Evolutionary conservation across 2,329 filamentous ascomycete species (phyloP).

Genomic region (Microascus cirrosus): DNA sequence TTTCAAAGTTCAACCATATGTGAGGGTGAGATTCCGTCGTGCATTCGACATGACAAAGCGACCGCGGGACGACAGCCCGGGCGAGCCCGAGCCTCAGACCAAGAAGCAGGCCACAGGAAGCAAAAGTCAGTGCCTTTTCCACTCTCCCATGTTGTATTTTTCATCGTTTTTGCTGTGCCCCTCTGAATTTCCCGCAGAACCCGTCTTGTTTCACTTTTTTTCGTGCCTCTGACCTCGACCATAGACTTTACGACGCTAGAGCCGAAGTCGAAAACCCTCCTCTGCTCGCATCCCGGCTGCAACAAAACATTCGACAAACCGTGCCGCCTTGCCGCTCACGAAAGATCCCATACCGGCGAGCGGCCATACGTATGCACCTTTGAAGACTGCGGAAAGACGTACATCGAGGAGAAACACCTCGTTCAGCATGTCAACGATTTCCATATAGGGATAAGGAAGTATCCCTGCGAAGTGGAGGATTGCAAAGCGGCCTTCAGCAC

Average conservation of each 20-base stretch:
- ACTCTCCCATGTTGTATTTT: neutral
- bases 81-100: neutral
- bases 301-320: constrained; percentile 80
- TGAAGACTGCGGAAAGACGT: constrained; percentile 67
- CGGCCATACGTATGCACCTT: constrained; percentile 66
- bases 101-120: neutral
- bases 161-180: neutral
- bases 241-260: neutral
- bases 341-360: constrained; percentile 77
- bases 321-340: constrained; percentile 65
- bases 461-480: constrained; percentile 57
- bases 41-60: neutral
- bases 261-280: constrained; percentile 55
- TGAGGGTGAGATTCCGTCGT: neutral
- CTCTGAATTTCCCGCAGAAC: neutral
- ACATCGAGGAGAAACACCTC: constrained; percentile 77
- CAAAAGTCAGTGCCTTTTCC: neutral
- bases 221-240: neutral
- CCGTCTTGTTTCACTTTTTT: neutral
- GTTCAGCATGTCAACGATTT: constrained; percentile 75
- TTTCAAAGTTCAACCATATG: neutral
- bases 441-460: constrained; percentile 60
- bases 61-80: neutral
- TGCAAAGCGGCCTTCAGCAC: constrained; percentile 79
- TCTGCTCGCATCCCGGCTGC: constrained; percentile 65